phyloP scores from a whole-genome alignment of 352 stramenopile genomes.

The Phytophthora megakarya region DNA sequence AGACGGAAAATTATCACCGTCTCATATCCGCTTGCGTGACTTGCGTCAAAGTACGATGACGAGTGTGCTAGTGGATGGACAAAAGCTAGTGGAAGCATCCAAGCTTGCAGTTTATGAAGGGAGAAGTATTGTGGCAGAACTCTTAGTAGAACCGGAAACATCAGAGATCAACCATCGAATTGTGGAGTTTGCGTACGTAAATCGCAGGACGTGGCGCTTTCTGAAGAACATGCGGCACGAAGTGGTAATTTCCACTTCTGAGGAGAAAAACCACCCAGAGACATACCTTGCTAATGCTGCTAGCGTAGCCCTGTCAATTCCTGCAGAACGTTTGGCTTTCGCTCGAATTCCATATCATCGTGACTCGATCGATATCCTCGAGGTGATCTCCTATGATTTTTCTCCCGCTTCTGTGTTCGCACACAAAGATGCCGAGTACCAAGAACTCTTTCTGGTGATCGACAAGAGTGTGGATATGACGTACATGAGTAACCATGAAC shows the following conservation, averaged over 20 bases:
- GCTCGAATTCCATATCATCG: constrained; percentile 64
- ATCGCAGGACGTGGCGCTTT: constrained; percentile 72
- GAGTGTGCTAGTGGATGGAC: constrained; percentile 63
- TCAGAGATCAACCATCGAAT: constrained; percentile 56
- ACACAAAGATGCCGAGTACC: constrained; percentile 52
- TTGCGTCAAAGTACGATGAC: constrained; percentile 70
- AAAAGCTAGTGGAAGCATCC: constrained; percentile 67
- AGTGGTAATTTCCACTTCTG: constrained; percentile 50
- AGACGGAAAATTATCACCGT: constrained; percentile 33
- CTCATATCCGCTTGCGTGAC: constrained; percentile 69
- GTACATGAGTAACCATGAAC: constrained; percentile 53
- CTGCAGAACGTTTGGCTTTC: constrained; percentile 56
- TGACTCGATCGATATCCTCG: constrained; percentile 74
- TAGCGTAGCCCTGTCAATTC: constrained; percentile 51
- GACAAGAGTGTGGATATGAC: constrained; percentile 46
- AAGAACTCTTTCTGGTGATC: constrained; percentile 72
- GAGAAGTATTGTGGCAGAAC: constrained; percentile 69
- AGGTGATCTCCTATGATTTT: constrained; percentile 67
- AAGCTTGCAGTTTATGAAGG: constrained; percentile 80
- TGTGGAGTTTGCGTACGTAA: constrained; percentile 70
- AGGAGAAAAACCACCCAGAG: constrained; percentile 31
- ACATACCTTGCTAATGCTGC: constrained; percentile 50
- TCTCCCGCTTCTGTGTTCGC: constrained; percentile 26
- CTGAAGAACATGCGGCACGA: constrained; percentile 57
- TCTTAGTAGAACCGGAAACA: constrained; percentile 61